Conservation (phyloP, 768 basidiomycete species). For the Tylopilus vinaceipallidus region DNA sequence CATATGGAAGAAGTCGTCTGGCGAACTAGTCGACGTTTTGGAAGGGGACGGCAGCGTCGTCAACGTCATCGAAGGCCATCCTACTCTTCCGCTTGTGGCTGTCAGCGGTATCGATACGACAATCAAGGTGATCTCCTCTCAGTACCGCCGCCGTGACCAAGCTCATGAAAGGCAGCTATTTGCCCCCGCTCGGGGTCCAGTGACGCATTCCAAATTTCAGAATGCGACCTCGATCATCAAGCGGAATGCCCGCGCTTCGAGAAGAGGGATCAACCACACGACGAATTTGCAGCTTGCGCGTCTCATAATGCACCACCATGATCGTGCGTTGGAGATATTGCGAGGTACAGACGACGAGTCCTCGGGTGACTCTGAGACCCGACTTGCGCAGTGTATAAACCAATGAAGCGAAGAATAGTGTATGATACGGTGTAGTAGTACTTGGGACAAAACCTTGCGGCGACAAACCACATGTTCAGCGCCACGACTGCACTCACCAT, state of each 20-base stretch:
- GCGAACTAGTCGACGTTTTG: constrained; percentile 67
- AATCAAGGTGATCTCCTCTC: constrained; percentile 57
- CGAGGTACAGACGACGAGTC: constrained; percentile 22
- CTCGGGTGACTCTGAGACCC: constrained; percentile 26
- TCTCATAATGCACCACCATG: constrained; percentile 33
- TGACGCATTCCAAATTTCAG: constrained; percentile 52
- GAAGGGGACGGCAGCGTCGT: constrained; percentile 83
- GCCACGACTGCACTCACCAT: constrained; percentile 4
- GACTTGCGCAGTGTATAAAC: constrained; percentile 27
- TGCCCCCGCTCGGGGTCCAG: constrained; percentile 48
- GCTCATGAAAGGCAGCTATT: constrained; percentile 50
- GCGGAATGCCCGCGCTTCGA: constrained; percentile 45
- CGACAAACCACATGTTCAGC: constrained; percentile 6
- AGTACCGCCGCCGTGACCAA: not conserved
- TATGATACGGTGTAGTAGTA: not conserved
- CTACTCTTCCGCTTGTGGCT: constrained; percentile 76
- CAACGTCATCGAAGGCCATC: constrained; percentile 83
- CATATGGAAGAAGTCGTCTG: constrained; percentile 74
- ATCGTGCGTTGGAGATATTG: constrained; percentile 22
- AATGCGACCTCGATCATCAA: constrained; percentile 55
- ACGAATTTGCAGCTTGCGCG: constrained; percentile 27
- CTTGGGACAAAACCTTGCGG: not conserved
- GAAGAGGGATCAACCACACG: constrained; percentile 17
- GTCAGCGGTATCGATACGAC: constrained; percentile 86
- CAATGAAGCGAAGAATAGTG: constrained; percentile 20